phyloP scores from a whole-genome alignment of 2,329 filamentous ascomycete genomes.

The Pyrenochaeta sp. region DNA sequence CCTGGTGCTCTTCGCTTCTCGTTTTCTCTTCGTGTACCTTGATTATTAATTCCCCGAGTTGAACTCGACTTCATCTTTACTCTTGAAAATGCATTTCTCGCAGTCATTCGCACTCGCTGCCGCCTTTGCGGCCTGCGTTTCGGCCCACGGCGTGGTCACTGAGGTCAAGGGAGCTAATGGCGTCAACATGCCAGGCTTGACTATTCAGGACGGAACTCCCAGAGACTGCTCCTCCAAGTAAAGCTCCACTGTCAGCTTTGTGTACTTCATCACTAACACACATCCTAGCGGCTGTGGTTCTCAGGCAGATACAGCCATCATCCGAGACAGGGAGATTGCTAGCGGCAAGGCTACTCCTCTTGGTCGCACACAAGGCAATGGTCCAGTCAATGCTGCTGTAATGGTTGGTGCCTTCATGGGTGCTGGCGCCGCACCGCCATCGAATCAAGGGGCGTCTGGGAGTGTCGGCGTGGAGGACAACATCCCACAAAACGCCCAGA shows the following conservation, averaged over 20 bases:
- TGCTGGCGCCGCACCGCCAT: slow-evolving; percentile 34
- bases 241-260: neutral
- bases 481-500: slow-evolving; percentile 31
- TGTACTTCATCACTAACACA: slow-evolving; percentile 19
- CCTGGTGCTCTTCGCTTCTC: slow-evolving; percentile 29
- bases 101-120: slow-evolving; percentile 34
- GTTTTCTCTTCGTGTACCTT: slow-evolving; percentile 11
- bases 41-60: slow-evolving; percentile 19
- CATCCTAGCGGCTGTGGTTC: slow-evolving; percentile 62
- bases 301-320: slow-evolving; percentile 74
- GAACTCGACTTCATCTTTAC: slow-evolving; percentile 18
- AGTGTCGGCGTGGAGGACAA: slow-evolving; percentile 46
- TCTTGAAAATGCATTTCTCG: slow-evolving; percentile 38
- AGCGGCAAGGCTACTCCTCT: slow-evolving; percentile 64
- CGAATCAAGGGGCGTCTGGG: slow-evolving; percentile 41
- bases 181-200: slow-evolving; percentile 69
- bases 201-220: slow-evolving; percentile 71
- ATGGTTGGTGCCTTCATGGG: slow-evolving; percentile 70
- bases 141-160: slow-evolving; percentile 67
- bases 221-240: slow-evolving; percentile 68
- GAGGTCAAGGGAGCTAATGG: slow-evolving; percentile 67
- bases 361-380: slow-evolving; percentile 69
- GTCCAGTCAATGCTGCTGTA: slow-evolving; percentile 65
- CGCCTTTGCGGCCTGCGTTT: slow-evolving; percentile 52
- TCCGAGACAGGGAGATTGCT: slow-evolving; percentile 67